Conservation (phyloP, 169 alveolate genomes). For the Plasmodium blacklocki region DNA sequence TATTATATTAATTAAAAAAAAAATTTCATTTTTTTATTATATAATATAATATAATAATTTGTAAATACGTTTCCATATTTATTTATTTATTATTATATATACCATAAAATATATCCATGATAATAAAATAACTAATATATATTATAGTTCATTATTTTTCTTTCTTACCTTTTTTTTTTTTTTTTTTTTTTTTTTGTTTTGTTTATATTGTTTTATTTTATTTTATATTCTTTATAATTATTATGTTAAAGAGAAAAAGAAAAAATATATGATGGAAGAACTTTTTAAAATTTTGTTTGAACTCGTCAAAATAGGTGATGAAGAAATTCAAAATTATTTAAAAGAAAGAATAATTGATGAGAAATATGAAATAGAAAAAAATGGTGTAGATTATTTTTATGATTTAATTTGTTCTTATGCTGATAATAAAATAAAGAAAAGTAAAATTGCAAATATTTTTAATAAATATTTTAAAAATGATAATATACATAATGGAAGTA, state of each 20-base stretch:
- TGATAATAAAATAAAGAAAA: conserved; percentile 65
- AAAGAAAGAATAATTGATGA: conserved; percentile 71
- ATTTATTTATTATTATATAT: no score
- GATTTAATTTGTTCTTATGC: conserved; percentile 46
- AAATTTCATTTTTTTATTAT: no score
- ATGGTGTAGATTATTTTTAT: conserved; percentile 64
- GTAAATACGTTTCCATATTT: no score
- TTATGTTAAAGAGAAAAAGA: background rate
- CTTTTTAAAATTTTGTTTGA: conserved; percentile 22
- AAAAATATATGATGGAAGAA: conserved; percentile 41
- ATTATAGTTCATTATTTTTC: no score
- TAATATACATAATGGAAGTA: conserved; percentile 17
- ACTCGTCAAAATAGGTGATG: conserved; percentile 31
- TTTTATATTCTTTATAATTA: no score
- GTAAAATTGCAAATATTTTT: conserved; percentile 30
- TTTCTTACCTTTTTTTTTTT: no score
- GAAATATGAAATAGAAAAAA: conserved; percentile 27
- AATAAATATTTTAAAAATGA: conserved; percentile 37
- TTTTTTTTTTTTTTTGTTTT: no score
- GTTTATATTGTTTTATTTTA: no score
- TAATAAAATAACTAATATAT: no score
- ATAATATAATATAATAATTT: no score
- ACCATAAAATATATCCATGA: no score
- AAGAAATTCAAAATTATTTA: conserved; percentile 48
- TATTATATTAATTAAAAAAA: no score